Evolutionary conservation across 2,329 filamentous ascomycete genomes (phyloP).

Genomic region (Venturia effusa): DNA sequence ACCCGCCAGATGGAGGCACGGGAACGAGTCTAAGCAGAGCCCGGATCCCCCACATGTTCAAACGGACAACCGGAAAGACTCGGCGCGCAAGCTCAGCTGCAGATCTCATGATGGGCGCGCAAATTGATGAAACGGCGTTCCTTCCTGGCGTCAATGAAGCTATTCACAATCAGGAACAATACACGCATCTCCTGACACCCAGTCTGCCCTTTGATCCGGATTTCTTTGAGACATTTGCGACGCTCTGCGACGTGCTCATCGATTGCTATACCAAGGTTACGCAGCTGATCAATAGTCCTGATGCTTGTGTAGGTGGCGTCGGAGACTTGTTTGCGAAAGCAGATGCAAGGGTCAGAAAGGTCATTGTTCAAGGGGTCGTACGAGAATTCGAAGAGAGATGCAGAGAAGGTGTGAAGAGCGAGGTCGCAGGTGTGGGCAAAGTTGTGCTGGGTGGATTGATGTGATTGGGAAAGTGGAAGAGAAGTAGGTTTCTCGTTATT

Average conservation of each 20-base stretch:
- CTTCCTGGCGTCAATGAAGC: constrained; percentile 17
- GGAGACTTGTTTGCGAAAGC: constrained; percentile 85
- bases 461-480: constrained; percentile 22
- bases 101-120: constrained; percentile 21
- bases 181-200: constrained; percentile 60
- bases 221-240: constrained; percentile 93
- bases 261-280: constrained; percentile 80
- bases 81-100: constrained; percentile 48
- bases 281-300: constrained; percentile 61
- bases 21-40: constrained; percentile 62
- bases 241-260: constrained; percentile 87
- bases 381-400: constrained; percentile 90
- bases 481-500: not conserved
- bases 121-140: constrained; percentile 1
- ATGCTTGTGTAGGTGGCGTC: constrained; percentile 50
- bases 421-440: constrained; percentile 77
- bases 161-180: constrained; percentile 18
- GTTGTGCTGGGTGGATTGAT: constrained; percentile 83
- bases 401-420: constrained; percentile 61
- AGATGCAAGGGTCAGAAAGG: constrained; percentile 74
- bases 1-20: constrained; percentile 66
- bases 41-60: constrained; percentile 51
- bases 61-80: constrained; percentile 31
- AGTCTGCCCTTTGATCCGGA: constrained; percentile 91
- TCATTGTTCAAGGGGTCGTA: constrained; percentile 76